These are phyloP conservation scores for Angomonas ambiguus DNA, from an alignment of 208 protist genomes.

Conservation along the genomic window DNA sequence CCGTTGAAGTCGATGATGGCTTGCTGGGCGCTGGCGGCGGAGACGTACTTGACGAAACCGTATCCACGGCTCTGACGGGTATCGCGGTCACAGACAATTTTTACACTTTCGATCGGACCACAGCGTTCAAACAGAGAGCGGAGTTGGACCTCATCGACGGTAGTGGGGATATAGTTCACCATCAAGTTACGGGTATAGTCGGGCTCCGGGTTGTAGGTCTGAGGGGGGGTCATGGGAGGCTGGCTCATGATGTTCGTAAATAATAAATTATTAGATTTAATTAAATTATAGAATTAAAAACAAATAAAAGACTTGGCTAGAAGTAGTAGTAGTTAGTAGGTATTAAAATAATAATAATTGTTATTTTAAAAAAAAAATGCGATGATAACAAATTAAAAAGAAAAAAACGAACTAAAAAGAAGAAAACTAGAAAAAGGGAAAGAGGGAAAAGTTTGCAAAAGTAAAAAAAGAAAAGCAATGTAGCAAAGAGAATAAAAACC, in stretches of 20 bases:
- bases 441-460: not conserved
- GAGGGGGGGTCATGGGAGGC: conserved; percentile 10
- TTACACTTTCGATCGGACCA: conserved; percentile 68
- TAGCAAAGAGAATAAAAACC: not conserved
- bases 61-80: conserved; percentile 69
- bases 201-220: conserved; percentile 32
- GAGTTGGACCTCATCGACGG: conserved; percentile 56
- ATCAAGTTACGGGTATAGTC: conserved; percentile 62
- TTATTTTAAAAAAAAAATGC: no score
- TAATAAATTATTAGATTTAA: no score
- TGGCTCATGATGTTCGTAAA: not conserved
- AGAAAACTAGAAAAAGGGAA: conserved; percentile 3
- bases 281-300: no score
- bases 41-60: conserved; percentile 77
- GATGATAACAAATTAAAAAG: conserved; percentile 1
- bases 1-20: conserved; percentile 66
- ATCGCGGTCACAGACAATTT: conserved; percentile 73
- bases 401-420: not conserved
- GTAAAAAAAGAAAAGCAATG: not conserved
- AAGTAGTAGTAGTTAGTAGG: no score
- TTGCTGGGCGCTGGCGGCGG: conserved; percentile 47
- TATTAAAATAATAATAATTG: no score
- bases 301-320: no score
- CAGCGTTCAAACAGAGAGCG: conserved; percentile 62
- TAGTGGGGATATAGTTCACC: conserved; percentile 79